These are phyloP conservation scores for Amborella trichopoda DNA, from an alignment of 164 flowering plant genomes.

Conservation along the genomic window DNA sequence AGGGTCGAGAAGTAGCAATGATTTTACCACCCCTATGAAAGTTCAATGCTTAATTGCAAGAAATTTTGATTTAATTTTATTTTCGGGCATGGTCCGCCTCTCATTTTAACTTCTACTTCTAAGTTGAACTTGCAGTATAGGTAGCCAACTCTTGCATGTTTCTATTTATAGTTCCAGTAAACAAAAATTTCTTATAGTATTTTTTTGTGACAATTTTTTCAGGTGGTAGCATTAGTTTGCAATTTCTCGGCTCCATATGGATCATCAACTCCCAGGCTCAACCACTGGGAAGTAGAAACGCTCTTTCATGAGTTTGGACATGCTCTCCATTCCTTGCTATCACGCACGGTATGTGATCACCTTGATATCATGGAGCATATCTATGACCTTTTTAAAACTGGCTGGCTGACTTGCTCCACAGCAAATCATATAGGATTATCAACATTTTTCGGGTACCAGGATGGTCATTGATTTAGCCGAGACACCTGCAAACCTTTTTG, in stretches of 20 bases:
- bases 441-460: slow-evolving; percentile 96
- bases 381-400: too few relatives aligned
- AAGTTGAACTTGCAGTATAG: too few relatives aligned
- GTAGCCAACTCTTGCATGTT: too few relatives aligned
- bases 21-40: too few relatives aligned
- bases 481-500: slow-evolving; percentile 89
- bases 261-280: slow-evolving; percentile 48
- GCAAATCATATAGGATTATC: slow-evolving; percentile 52
- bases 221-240: slow-evolving; percentile 97
- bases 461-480: slow-evolving; percentile 92
- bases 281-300: slow-evolving; percentile 83
- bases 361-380: neutral
- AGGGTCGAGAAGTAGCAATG: too few relatives aligned
- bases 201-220: slow-evolving; percentile 15
- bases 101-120: too few relatives aligned
- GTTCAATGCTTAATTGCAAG: too few relatives aligned
- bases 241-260: slow-evolving; percentile 53
- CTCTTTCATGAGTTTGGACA: slow-evolving; percentile 99
- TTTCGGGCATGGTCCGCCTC: too few relatives aligned
- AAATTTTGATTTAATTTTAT: too few relatives aligned
- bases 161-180: too few relatives aligned
- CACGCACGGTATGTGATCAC: slow-evolving; percentile 65
- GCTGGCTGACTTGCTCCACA: too few relatives aligned
- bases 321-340: slow-evolving; percentile 93
- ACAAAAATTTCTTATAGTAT: too few relatives aligned